These are phyloP conservation scores for Durusdinium trenchii DNA, from an alignment of 73 alveolate genomes.

Conservation along the genomic window DNA sequence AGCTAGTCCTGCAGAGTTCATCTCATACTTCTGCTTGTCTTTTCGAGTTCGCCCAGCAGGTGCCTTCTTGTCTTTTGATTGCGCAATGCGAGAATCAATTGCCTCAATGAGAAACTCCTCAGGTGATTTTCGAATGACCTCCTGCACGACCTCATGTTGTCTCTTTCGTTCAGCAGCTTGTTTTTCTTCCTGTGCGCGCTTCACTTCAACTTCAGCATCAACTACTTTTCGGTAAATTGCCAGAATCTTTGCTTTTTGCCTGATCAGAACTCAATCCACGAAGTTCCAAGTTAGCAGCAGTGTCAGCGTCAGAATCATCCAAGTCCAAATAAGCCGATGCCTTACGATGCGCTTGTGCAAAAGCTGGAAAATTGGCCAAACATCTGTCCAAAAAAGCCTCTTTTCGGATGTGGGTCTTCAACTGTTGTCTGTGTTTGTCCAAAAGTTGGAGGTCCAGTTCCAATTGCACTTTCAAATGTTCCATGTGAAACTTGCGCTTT, in stretches of 20 bases:
- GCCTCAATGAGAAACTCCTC: slow-evolving; percentile 3
- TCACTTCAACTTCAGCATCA: neutral
- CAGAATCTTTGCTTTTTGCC: neutral
- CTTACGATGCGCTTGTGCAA: neutral
- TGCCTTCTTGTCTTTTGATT: neutral
- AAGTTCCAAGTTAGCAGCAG: neutral
- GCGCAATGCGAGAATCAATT: slow-evolving; percentile 17
- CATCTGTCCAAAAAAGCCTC: neutral
- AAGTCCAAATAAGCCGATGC: neutral
- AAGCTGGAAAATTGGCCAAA: neutral
- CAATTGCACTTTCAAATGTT: neutral
- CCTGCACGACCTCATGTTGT: neutral
- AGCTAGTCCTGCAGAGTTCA: neutral
- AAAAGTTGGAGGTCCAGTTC: neutral
- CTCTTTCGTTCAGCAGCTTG: neutral
- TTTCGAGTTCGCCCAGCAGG: neutral
- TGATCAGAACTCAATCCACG: neutral
- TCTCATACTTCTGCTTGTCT: neutral
- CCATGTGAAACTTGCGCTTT: neutral
- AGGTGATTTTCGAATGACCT: neutral
- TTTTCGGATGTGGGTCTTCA: neutral
- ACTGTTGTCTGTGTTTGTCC: neutral
- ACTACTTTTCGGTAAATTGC: neutral
- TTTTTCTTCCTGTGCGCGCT: neutral
- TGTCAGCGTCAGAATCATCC: neutral